These are phyloP conservation scores for Spizellomyces punctatus DNA, from an alignment of 192 early-diverging fungal species.

Conservation along the genomic window DNA sequence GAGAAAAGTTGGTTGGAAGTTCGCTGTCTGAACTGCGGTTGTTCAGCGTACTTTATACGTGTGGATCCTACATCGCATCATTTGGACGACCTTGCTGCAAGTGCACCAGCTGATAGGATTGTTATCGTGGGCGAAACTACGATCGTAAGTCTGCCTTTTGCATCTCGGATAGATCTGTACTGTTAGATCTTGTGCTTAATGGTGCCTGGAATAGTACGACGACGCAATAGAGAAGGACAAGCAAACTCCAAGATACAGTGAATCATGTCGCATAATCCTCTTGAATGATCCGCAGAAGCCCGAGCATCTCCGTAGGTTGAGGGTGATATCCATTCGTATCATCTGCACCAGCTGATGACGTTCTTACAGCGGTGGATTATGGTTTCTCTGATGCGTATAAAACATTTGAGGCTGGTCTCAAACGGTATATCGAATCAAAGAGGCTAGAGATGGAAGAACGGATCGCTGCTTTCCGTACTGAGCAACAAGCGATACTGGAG, in stretches of 20 bases:
- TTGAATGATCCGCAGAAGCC: conserved; percentile 5
- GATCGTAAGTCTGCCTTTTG: background rate
- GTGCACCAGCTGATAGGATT: conserved; percentile 7
- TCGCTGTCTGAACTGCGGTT: conserved; percentile 26
- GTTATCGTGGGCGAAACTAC: conserved; percentile 12
- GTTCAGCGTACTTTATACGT: conserved; percentile 11
- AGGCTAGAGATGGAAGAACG: conserved; percentile 29
- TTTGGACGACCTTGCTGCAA: conserved; percentile 3
- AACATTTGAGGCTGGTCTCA: conserved; percentile 15
- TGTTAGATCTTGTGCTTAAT: too few relatives aligned
- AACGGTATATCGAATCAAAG: conserved; percentile 2
- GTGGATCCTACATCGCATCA: conserved; percentile 12
- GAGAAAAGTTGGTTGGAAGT: conserved; percentile 21
- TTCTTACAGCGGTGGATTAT: conserved; percentile 11
- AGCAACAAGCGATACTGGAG: conserved; percentile 19
- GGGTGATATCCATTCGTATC: background rate
- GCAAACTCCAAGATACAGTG: background rate
- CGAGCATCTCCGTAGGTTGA: background rate
- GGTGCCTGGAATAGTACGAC: background rate
- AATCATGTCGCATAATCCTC: conserved; percentile 2
- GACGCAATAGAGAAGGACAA: background rate
- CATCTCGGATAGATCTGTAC: too few relatives aligned
- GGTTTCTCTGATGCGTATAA: conserved; percentile 6
- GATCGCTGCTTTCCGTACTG: conserved; percentile 23
- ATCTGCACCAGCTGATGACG: background rate